Evolutionary conservation across 2,329 filamentous ascomycete genomes (phyloP).

Genomic region (Colletotrichum euphorbiae): DNA sequence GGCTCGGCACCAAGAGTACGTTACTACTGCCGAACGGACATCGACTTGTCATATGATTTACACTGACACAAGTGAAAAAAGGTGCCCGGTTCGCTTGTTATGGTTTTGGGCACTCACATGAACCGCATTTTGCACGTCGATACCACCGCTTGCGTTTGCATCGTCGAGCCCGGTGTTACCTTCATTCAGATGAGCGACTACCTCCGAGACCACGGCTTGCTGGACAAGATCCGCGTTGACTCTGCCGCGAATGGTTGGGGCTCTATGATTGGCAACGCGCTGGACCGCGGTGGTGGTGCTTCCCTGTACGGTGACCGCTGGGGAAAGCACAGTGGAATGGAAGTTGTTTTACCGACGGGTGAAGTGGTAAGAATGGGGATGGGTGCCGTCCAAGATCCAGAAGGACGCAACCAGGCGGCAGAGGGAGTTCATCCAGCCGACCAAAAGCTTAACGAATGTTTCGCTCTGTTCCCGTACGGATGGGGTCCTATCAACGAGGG

Average conservation of each 20-base stretch:
- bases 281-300: conserved; percentile 60
- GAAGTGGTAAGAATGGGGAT: conserved; percentile 60
- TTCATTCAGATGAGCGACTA: conserved; percentile 63
- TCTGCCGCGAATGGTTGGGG: conserved; percentile 56
- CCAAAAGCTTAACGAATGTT: conserved; percentile 43
- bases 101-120: conserved; percentile 66
- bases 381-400: conserved; percentile 55
- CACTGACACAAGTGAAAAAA: not conserved
- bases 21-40: not conserved
- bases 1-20: conserved; percentile 60
- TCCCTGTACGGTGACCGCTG: conserved; percentile 51
- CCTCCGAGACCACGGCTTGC: conserved; percentile 53
- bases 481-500: conserved; percentile 56
- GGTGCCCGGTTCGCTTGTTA: conserved; percentile 60
- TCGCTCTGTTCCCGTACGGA: conserved; percentile 52
- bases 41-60: not conserved
- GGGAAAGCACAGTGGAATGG: conserved; percentile 53
- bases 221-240: conserved; percentile 56
- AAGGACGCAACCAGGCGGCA: conserved; percentile 44
- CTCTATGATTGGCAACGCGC: conserved; percentile 57
- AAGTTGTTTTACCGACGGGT: conserved; percentile 58
- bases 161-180: conserved; percentile 68
- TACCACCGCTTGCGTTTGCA: conserved; percentile 58
- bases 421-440: conserved; percentile 48
- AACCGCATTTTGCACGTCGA: conserved; percentile 64